Evolutionary conservation across 176 grass and related monocot species (phyloP).

Genomic region (Sorghum bicolor): Sorghum_bicolor_NCBIv3 NC_012877.2:58185001-58185500

Average conservation of each 20-base stretch:
- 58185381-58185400: slow-evolving; percentile 87
- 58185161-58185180: slow-evolving; percentile 78
- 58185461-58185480: slow-evolving; percentile 79
- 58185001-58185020: slow-evolving; percentile 20
- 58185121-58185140: slow-evolving; percentile 86
- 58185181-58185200: slow-evolving; percentile 16
- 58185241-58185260: slow-evolving; percentile 60
- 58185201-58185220: slow-evolving; percentile 5
- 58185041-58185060: slow-evolving; percentile 18
- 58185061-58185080: slow-evolving; percentile 30
- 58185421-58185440: slow-evolving; percentile 54
- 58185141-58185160: slow-evolving; percentile 77
- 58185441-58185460: slow-evolving; percentile 59
- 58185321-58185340: slow-evolving; percentile 42
- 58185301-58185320: slow-evolving; percentile 51
- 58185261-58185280: slow-evolving; percentile 74
- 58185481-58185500: slow-evolving; percentile 91
- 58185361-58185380: slow-evolving; percentile 83
- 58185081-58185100: neutral
- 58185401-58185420: slow-evolving; percentile 70
- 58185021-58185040: neutral
- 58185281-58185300: slow-evolving; percentile 82
- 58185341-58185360: slow-evolving; percentile 79
- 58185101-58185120: slow-evolving; percentile 55
- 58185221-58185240: slow-evolving; percentile 29